Evolutionary conservation across 2,329 filamentous ascomycete genomes (phyloP).

Genomic region (Boeremia lycopersici): DNA sequence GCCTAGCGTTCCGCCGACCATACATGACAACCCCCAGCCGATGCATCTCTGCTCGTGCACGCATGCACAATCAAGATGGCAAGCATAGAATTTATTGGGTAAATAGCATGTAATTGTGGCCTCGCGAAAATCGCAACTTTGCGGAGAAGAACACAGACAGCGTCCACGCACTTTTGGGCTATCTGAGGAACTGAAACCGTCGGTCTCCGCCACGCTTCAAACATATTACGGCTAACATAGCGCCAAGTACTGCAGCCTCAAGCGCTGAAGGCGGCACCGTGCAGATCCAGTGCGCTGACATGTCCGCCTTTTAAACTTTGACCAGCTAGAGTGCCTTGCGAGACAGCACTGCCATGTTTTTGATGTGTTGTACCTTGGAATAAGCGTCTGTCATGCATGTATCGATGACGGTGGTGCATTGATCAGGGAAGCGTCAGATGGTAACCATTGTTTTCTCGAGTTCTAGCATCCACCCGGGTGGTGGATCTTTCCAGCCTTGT

Average conservation of each 20-base stretch:
- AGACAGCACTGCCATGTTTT: constrained; percentile 12
- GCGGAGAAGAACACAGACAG: neutral
- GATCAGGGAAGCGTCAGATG: constrained; percentile 5
- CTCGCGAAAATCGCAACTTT: constrained; percentile 3
- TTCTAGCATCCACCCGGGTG: constrained; percentile 1
- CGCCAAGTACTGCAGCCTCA: constrained; percentile 19
- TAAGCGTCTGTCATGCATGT: constrained; percentile 11
- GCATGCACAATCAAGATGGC: constrained; percentile 4
- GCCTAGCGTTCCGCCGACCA: constrained; percentile 14
- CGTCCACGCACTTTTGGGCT: neutral
- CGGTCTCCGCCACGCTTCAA: constrained; percentile 12
- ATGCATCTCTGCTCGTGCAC: constrained; percentile 5
- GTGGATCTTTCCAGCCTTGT: constrained; percentile 14
- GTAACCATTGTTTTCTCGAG: constrained; percentile 3
- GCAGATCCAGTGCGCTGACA: constrained; percentile 5
- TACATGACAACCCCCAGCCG: constrained; percentile 8
- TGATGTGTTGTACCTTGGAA: constrained; percentile 5
- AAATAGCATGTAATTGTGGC: neutral
- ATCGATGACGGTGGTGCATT: constrained; percentile 17
- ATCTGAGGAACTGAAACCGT: constrained; percentile 10
- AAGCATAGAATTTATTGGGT: neutral
- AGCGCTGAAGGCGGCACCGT: constrained; percentile 32
- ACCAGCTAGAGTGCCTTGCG: constrained; percentile 7
- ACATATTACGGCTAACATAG: constrained; percentile 12
- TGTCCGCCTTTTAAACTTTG: constrained; percentile 13